Conservation (phyloP, 139 green algal genomes). For the Chlamydomonas incerta region DNA sequence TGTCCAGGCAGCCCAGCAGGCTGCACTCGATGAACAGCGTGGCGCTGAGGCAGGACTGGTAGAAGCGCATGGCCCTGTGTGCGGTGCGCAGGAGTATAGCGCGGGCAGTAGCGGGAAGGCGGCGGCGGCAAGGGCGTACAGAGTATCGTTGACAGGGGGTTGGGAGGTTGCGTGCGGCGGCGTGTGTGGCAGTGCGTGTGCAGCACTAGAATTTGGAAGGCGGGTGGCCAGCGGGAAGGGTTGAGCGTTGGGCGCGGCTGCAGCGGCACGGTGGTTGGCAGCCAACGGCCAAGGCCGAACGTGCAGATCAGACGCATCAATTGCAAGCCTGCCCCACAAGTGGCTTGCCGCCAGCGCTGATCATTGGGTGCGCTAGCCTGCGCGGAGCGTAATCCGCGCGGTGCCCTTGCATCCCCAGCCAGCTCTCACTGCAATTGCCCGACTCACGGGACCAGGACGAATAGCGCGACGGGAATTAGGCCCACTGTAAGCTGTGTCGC, state of each 20-base stretch:
- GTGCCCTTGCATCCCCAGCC: not conserved
- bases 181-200: not conserved
- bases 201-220: not conserved
- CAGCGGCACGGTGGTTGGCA: too few relatives aligned
- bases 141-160: too few relatives aligned
- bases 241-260: too few relatives aligned
- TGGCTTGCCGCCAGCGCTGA: not conserved
- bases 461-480: not conserved
- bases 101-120: too few relatives aligned
- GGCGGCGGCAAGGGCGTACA: too few relatives aligned
- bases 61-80: not conserved
- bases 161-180: too few relatives aligned
- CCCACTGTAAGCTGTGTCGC: not conserved
- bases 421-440: too few relatives aligned
- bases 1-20: not conserved
- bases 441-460: not conserved
- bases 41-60: not conserved
- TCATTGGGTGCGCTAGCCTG: too few relatives aligned
- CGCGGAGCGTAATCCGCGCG: not conserved
- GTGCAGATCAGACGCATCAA: not conserved
- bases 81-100: too few relatives aligned
- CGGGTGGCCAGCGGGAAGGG: too few relatives aligned
- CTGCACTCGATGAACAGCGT: not conserved
- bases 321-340: not conserved
- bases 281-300: not conserved